Evolutionary conservation across 352 stramenopile species (phyloP).

Genomic region (Phytophthora tentaculata): DNA sequence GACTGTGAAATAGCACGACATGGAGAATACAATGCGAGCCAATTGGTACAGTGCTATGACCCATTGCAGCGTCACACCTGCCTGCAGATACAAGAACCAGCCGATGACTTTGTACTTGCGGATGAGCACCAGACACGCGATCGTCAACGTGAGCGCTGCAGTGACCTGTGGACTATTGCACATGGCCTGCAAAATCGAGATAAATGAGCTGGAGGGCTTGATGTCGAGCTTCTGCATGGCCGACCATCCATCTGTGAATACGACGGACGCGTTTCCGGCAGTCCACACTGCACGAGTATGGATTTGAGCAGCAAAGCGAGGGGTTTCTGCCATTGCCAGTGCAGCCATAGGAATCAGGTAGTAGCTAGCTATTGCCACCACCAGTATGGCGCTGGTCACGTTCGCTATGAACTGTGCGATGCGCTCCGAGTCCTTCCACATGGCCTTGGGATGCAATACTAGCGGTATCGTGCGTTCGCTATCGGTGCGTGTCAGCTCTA

Average conservation of each 20-base stretch:
- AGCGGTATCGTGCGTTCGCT: conserved; percentile 20
- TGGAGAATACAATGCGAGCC: conserved; percentile 60
- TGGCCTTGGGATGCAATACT: conserved; percentile 30
- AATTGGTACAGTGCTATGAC: conserved; percentile 73
- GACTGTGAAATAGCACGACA: conserved; percentile 58
- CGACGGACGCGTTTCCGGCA: conserved; percentile 29
- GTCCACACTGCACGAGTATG: conserved; percentile 29
- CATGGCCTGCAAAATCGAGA: conserved; percentile 36
- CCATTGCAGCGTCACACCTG: conserved; percentile 70
- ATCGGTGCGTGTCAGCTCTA: conserved; percentile 23
- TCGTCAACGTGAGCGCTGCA: conserved; percentile 39
- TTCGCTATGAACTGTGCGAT: conserved; percentile 76
- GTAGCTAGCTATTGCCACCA: conserved; percentile 56
- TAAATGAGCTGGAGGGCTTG: conserved; percentile 33
- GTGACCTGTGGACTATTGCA: conserved; percentile 46
- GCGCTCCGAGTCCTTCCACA: conserved; percentile 73
- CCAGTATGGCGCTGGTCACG: conserved; percentile 59
- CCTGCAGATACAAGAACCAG: conserved; percentile 65
- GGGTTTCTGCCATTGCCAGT: conserved; percentile 47
- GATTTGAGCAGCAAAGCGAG: conserved; percentile 33
- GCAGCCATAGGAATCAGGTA: conserved; percentile 38
- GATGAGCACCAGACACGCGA: conserved; percentile 38
- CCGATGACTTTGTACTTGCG: conserved; percentile 70
- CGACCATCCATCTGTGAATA: conserved; percentile 37
- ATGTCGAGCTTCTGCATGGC: conserved; percentile 34